Base-by-base conservation (phyloP, 441 rosid genomes). In the Eruca vesicaria region DNA sequence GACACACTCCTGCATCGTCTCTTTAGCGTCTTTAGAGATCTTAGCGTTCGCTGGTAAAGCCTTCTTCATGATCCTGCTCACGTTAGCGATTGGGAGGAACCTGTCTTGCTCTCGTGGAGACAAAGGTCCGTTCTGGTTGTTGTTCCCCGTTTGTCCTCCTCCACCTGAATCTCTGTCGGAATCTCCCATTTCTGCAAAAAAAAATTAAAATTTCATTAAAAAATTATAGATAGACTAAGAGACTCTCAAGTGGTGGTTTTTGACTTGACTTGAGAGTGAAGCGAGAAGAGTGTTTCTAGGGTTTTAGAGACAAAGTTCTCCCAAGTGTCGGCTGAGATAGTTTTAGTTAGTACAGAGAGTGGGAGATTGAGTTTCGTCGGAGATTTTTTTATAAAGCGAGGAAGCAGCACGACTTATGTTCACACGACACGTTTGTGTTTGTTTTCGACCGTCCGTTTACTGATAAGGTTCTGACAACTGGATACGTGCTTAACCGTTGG, bases 61-160 rank as follows among this genome's bases (percentile, higher is more conserved):
- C 26, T 83, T 86, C 78, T 86, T 86, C 89, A 86, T 86, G 81
- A 86, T 86, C 60, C 89, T 74, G 77, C 89, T 82, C 61, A 86
- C 89, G 82, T 86, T 86, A 57, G 89, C 89, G 74, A 86, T 86
- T 21, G 89, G 89, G 36, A 86, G 23, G 68, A 86, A 80, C 87
- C 89, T 71, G 74, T 86, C 89, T 69, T 86, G 89, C 68, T 86
- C 89, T 56, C 82, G 68, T 1, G 80, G 89, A n/a, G 89, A 85
- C 69, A 50, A 36, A 63, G 80, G 80, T n/a, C 79, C 77, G 58
- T 73, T 77, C 7, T 45, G 52, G 52, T 45, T 45, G 52, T 45
- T 45, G 52, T 45, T 45, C 9, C 52, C 52, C 9, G 52, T 45
- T 45, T 66, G 78, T 38, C 71, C 80, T 71, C 71, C 80, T 71